phyloP scores from a whole-genome alignment of 441 rosid species.

The Populus hybrid region DNA sequence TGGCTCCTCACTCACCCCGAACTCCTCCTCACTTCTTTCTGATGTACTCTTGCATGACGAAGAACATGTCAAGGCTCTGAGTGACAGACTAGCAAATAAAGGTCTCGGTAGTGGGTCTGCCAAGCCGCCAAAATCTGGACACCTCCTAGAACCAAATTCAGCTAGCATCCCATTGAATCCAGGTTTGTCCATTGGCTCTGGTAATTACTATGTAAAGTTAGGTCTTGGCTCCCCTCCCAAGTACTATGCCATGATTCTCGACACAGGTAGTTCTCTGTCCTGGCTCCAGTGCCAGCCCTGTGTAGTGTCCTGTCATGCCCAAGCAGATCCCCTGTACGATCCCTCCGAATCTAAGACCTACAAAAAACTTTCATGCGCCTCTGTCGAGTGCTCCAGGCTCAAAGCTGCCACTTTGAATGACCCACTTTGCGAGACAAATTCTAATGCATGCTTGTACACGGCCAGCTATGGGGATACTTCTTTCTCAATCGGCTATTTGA shows the following conservation, averaged over 20 bases:
- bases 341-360: constrained; percentile 38
- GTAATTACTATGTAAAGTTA: constrained; percentile 36
- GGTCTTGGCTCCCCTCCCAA: constrained; percentile 43
- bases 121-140: neutral
- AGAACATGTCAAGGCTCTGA: constrained; percentile 15
- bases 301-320: constrained; percentile 26
- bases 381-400: constrained; percentile 33
- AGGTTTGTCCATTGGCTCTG: constrained; percentile 32
- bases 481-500: constrained; percentile 40
- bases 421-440: constrained; percentile 10
- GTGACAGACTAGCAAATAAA: constrained; percentile 4
- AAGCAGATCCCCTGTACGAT: constrained; percentile 38
- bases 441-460: constrained; percentile 22
- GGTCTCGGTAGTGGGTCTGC: neutral
- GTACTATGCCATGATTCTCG: constrained; percentile 38
- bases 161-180: constrained; percentile 20
- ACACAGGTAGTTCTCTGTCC: constrained; percentile 46
- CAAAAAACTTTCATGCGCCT: constrained; percentile 19
- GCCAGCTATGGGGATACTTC: constrained; percentile 48
- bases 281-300: constrained; percentile 59
- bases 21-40: constrained; percentile 13
- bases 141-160: constrained; percentile 8
- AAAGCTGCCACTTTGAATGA: constrained; percentile 22
- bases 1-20: constrained; percentile 14
- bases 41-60: constrained; percentile 23